Evolutionary conservation across 192 early-diverging fungal species (phyloP).

Genomic region (Jimgerdemannia lactiflua): DNA sequence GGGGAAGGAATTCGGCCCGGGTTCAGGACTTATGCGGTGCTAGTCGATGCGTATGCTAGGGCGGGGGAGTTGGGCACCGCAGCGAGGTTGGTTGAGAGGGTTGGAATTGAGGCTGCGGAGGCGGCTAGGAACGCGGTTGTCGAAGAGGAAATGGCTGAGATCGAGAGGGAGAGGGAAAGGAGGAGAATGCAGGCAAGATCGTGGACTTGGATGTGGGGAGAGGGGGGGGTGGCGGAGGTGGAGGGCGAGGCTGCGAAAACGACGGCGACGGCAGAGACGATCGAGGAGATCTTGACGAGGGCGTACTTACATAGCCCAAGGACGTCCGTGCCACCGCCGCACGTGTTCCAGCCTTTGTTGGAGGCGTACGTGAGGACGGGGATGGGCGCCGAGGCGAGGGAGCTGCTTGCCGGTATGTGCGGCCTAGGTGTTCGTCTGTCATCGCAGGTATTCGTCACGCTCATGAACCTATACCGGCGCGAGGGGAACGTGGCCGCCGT

Average conservation of each 20-base stretch:
- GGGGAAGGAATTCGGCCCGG: slow-evolving; percentile 34
- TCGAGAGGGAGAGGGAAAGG: too few relatives aligned
- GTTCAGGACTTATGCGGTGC: slow-evolving; percentile 35
- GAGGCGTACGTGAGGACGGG: slow-evolving; percentile 33
- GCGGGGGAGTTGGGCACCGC: background rate
- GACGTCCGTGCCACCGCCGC: slow-evolving; percentile 10
- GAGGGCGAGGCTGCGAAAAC: background rate
- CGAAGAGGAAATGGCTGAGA: too few relatives aligned
- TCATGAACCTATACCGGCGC: slow-evolving; percentile 44
- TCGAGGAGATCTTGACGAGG: slow-evolving; percentile 21
- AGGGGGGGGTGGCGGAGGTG: too few relatives aligned
- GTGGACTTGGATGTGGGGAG: too few relatives aligned
- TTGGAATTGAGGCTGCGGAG: too few relatives aligned
- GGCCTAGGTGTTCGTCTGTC: slow-evolving; percentile 30
- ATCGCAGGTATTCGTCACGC: slow-evolving; percentile 30
- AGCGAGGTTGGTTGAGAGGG: too few relatives aligned
- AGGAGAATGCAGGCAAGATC: too few relatives aligned
- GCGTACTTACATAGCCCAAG: background rate
- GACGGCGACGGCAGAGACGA: background rate
- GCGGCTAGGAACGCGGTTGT: too few relatives aligned
- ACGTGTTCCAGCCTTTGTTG: slow-evolving; percentile 44
- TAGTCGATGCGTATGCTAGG: slow-evolving; percentile 38
- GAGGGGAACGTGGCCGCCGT: slow-evolving; percentile 41
- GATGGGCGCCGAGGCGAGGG: slow-evolving; percentile 21
- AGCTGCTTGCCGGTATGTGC: slow-evolving; percentile 39